These are phyloP conservation scores for Podospora pseudopauciseta DNA, from an alignment of 495 filamentous ascomycete species.

Conservation along the genomic window DNA sequence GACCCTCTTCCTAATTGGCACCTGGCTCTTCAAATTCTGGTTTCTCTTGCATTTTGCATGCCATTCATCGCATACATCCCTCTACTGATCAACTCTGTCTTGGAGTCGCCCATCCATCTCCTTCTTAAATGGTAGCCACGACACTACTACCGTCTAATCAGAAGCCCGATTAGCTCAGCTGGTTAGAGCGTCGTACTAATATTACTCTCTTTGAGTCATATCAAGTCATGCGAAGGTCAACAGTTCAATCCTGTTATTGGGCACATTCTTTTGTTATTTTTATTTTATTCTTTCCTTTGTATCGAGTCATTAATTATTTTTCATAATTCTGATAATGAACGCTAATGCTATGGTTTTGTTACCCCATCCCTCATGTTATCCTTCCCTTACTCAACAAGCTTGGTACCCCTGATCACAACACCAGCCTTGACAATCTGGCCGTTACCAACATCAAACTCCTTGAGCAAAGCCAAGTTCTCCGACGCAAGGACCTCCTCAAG, in stretches of 20 bases:
- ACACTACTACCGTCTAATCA: neutral
- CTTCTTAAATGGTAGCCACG: no score
- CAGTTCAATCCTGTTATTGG: neutral
- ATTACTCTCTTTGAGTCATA: neutral
- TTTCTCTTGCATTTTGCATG: no score
- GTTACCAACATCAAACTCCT: constrained; percentile 35
- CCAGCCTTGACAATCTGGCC: constrained; percentile 26
- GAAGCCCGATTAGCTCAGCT: neutral
- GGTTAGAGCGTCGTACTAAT: neutral
- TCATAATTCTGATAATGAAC: neutral
- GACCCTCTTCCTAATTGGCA: neutral
- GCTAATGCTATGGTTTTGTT: neutral
- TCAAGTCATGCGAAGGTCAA: neutral
- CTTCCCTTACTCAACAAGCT: constrained; percentile 11
- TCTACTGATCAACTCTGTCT: no score
- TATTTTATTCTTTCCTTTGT: neutral
- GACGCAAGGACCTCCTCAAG: constrained; percentile 36
- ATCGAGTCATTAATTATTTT: neutral
- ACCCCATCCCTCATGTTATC: neutral
- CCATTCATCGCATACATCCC: no score
- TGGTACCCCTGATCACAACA: constrained; percentile 18
- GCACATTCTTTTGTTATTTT: neutral
- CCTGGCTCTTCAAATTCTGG: no score
- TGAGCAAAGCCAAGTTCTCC: constrained; percentile 30
- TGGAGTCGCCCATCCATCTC: no score